Percentiles rank a stretch among this genome's conserved stretches.
Conservation (phyloP, 805 yeast genomes). For the Grigorovia transvaalensis region DNA sequence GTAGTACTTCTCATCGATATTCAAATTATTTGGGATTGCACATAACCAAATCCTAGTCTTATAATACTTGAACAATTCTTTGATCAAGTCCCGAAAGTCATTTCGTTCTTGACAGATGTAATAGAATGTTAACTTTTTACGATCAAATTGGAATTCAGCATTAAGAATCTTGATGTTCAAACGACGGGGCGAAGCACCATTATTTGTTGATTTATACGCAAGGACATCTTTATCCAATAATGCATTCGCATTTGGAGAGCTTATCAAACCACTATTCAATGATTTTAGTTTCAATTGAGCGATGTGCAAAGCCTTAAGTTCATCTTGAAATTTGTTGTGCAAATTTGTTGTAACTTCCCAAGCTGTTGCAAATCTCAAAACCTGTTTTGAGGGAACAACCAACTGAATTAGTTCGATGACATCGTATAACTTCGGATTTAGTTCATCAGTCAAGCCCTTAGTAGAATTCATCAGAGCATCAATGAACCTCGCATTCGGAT, state of each 20-base stretch:
- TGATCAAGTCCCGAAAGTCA: constrained; percentile 64
- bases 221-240: no score
- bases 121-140: constrained; percentile 66
- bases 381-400: constrained; percentile 70
- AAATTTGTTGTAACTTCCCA: constrained; percentile 51
- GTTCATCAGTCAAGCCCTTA: constrained; percentile 16
- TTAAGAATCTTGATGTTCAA: constrained; percentile 52
- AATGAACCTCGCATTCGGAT: constrained; percentile 19
- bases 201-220: constrained; percentile 8
- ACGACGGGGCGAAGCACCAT: constrained; percentile 24
- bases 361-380: constrained; percentile 64
- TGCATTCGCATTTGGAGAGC: constrained; percentile 4
- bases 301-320: constrained; percentile 59
- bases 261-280: constrained; percentile 15
- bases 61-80: constrained; percentile 64
- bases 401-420: constrained; percentile 38
- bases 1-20: constrained; percentile 24
- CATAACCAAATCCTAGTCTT: constrained; percentile 79
- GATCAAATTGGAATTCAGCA: constrained; percentile 75
- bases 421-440: constrained; percentile 30
- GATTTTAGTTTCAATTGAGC: constrained; percentile 45
- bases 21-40: constrained; percentile 42
- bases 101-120: constrained; percentile 55
- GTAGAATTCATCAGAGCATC: constrained; percentile 20
- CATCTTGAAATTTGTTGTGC: constrained; percentile 58